Evolutionary conservation across 257 asterid species (phyloP), one percentile per base, ranked within the genome.

Genomic region (Nicotiana paniculata): DNA sequence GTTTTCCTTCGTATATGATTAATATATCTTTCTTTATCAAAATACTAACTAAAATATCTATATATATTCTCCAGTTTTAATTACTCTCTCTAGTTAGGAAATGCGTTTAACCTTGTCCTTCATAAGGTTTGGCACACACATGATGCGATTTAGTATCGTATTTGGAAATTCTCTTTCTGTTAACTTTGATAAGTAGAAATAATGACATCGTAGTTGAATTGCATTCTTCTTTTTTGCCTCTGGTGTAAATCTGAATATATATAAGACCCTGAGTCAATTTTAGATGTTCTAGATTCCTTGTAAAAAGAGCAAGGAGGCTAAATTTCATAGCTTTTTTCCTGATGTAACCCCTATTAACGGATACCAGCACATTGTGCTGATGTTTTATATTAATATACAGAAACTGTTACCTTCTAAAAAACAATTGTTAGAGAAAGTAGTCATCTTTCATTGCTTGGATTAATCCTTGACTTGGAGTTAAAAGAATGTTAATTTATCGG

Each of bases 1-100:
- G 98, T 95, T 83, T 74, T 74, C 15, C 61, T 74, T 74, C 7
- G 39, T 46, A 48, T 24, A 48, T 48, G 62, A 74, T 26, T 6
- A 46, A 46, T 72, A 0, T 21, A 6, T 46, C 33, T 68, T 6
- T 46, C 84, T 85, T 82, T 81, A 68, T 80, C 58, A 69, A 69
- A 69, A 39, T 39, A 69, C 39, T 69, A 33, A 39, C 46, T 21
- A 70, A 43, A 17, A 43, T 43, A 21, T 21, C 59, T 43, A 43
- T 39, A 66, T 46, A 33, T n/a, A 8, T 66, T 66, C 51, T 66
- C 75, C 24, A 3, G 75, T 3, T 39, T 39, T 39, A 39, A 10
- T 39, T 48, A 74, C 78, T 74, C 61, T 43, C 61, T 74, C 79
- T 24, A 46, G 39, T 48, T 74, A 26, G 37, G 48, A 48, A 70